Conservation (phyloP, 352 stramenopile genomes). For the Phytopythium vexans region DNA sequence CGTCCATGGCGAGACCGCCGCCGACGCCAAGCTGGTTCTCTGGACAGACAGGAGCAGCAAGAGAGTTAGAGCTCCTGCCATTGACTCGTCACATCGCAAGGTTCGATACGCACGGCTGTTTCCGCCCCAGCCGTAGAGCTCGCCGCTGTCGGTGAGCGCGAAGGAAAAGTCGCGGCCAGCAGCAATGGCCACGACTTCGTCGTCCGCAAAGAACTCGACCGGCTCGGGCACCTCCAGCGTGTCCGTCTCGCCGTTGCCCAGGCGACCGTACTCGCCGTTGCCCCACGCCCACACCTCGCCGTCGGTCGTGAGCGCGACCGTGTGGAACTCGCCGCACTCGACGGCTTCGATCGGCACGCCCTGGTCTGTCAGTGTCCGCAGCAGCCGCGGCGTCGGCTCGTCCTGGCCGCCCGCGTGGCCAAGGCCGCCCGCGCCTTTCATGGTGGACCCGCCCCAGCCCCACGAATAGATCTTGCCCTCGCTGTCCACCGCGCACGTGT, state of each 20-base stretch:
- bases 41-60: slow-evolving; percentile 11
- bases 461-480: slow-evolving; percentile 90
- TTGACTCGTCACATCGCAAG: background rate
- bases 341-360: slow-evolving; percentile 70
- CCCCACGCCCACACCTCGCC: slow-evolving; percentile 92
- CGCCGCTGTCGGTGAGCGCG: slow-evolving; percentile 75
- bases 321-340: slow-evolving; percentile 88
- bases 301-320: slow-evolving; percentile 82
- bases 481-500: slow-evolving; percentile 82
- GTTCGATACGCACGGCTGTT: slow-evolving; percentile 81
- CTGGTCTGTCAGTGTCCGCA: slow-evolving; percentile 76
- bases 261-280: slow-evolving; percentile 88
- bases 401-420: slow-evolving; percentile 75
- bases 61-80: background rate
- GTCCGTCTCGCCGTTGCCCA: slow-evolving; percentile 87
- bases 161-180: slow-evolving; percentile 90
- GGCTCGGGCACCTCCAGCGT: slow-evolving; percentile 81
- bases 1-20: slow-evolving; percentile 88
- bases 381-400: slow-evolving; percentile 61
- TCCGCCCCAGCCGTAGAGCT: slow-evolving; percentile 90
- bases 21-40: slow-evolving; percentile 89
- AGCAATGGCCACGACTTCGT: slow-evolving; percentile 66
- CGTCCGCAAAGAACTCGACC: slow-evolving; percentile 80
- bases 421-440: slow-evolving; percentile 74
- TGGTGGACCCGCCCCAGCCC: slow-evolving; percentile 84